These are phyloP conservation scores for Mycena metata DNA, from an alignment of 768 basidiomycete genomes.

Conservation along the genomic window DNA sequence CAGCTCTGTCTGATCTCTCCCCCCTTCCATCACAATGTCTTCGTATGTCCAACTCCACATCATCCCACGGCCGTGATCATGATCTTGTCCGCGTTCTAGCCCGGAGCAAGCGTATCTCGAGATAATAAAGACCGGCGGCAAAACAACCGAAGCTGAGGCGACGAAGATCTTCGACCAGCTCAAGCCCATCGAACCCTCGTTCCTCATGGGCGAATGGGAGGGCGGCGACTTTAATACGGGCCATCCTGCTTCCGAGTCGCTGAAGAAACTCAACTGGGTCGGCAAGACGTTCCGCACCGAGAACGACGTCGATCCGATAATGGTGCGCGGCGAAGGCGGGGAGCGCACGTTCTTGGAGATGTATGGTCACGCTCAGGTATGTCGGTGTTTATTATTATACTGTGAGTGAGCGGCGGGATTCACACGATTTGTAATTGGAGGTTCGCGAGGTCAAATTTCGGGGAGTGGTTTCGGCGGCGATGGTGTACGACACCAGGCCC, in stretches of 20 bases:
- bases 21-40: background rate
- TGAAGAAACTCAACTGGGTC: constrained; percentile 18
- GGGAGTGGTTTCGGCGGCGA: constrained; percentile 14
- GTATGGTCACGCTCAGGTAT: constrained; percentile 14
- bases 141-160: background rate
- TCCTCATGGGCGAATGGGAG: constrained; percentile 21
- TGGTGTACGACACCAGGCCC: constrained; percentile 25
- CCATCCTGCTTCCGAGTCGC: constrained; percentile 5
- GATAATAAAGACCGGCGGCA: background rate
- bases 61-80: background rate
- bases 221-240: constrained; percentile 21
- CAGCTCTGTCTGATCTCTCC: background rate
- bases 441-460: constrained; percentile 23
- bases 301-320: constrained; percentile 20
- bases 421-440: background rate
- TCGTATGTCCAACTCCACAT: background rate
- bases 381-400: background rate
- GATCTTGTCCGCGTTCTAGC: background rate
- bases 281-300: constrained; percentile 17
- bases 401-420: background rate
- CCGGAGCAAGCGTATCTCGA: constrained; percentile 22
- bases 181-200: constrained; percentile 11
- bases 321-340: constrained; percentile 12
- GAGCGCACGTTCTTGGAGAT: background rate
- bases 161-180: constrained; percentile 24